Percentiles rank a stretch among this genome's conserved stretches.
phyloP scores from a whole-genome alignment of 1,284 basidiomycete species.

The Vanrija humicola region DNA sequence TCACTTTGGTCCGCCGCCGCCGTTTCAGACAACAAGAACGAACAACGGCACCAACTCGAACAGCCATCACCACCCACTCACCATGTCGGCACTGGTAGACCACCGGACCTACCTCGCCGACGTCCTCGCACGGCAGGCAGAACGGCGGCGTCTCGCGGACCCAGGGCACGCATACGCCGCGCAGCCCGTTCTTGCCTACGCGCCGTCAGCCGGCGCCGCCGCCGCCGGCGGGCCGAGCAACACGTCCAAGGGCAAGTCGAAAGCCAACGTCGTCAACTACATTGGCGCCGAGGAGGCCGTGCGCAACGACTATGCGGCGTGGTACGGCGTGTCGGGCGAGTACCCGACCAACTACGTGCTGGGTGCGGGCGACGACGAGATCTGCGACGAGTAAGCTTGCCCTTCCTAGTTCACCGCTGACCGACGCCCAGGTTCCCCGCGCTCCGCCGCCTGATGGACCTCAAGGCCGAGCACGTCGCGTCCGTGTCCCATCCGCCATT shows the following conservation, averaged over 20 bases:
- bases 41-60: too few relatives aligned
- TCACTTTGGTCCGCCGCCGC: too few relatives aligned
- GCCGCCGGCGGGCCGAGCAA: slow-evolving; percentile 10
- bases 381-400: slow-evolving; percentile 80
- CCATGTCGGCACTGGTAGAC: slow-evolving; percentile 46
- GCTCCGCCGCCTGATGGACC: slow-evolving; percentile 69
- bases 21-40: too few relatives aligned
- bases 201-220: slow-evolving; percentile 8
- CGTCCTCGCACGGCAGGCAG: slow-evolving; percentile 51
- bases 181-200: slow-evolving; percentile 4
- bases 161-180: slow-evolving; percentile 51
- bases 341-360: slow-evolving; percentile 89
- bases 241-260: slow-evolving; percentile 16
- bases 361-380: slow-evolving; percentile 73
- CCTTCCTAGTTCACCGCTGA: slow-evolving; percentile 16
- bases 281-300: slow-evolving; percentile 89
- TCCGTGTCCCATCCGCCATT: slow-evolving; percentile 41
- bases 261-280: slow-evolving; percentile 57
- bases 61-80: background rate
- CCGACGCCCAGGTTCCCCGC: slow-evolving; percentile 71
- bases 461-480: slow-evolving; percentile 59
- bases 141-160: slow-evolving; percentile 50
- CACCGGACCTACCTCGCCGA: slow-evolving; percentile 53
- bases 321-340: slow-evolving; percentile 82
- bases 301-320: slow-evolving; percentile 86